Base-by-base conservation (phyloP, 2,329 filamentous ascomycete genomes). In the Paracoccidioides brasiliensis region DNA sequence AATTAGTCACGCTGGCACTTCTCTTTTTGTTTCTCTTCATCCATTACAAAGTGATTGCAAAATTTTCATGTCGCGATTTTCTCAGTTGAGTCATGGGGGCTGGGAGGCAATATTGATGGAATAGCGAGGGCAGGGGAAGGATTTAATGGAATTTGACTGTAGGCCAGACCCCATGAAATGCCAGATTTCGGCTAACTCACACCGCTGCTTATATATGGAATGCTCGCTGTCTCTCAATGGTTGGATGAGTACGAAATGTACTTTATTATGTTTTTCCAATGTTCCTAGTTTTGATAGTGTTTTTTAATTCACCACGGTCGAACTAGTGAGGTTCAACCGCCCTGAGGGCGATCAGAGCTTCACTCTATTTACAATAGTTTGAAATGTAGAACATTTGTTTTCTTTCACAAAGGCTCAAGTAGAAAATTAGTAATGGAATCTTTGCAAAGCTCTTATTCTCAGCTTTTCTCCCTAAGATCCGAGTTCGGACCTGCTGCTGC, bases 221-320 rank as follows among this genome's bases (percentile, higher is more conserved):
- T 32, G 38, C 9, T 41, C 49, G 40, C 49, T n/a, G 49, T 41
- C 15, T 41, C 12, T 41, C 12, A 30, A 41, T 22, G 22, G 28
- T 52, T 42, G 49, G 37, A 52, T 52, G 49, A 22, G 38, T 12
- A 37, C 22, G 37, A 33, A 22, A 52, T 52, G 49, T 52, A 52
- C 12, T 52, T 52, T 52, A 30, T 50, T 50, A 5, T 5, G 14
- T 12, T 6, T 32, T 46, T 33, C 28, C n/a, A 5, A 12, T 49
- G n/a, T 14, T 48, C 35, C 14, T 10, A 8, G 42, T 35, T 28
- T 49, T 49, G 35, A 4, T 14, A 22, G 14, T 38, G 32, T 5
- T n/a, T 12, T 41, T 33, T 52, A 8, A 9, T 51, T 8, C 37
- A 32, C 6, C 22, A 41, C 9, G 49, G 14, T 42, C 41, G 12